Percentiles rank a stretch among this genome's conserved stretches.
Conservation (phyloP, 129 eudicot species). For the Flaveria sonorensis region DNA sequence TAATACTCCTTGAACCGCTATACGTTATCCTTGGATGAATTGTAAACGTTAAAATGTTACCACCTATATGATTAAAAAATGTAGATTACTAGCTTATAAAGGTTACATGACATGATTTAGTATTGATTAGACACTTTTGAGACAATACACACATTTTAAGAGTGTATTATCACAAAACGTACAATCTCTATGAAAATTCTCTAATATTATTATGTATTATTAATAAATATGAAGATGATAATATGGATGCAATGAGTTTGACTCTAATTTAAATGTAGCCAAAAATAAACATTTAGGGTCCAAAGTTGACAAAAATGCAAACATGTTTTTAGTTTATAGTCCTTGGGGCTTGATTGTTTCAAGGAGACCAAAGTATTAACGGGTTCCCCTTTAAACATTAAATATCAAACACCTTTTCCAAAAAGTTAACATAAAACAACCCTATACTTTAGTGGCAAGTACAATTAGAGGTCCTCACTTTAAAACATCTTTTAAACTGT, state of each 20-base stretch:
- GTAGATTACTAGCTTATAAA: neutral
- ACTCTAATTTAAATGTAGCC: neutral
- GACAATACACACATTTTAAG: neutral
- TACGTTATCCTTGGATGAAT: neutral
- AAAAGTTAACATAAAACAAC: conserved; percentile 28
- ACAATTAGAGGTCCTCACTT: conserved; percentile 29
- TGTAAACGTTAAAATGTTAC: neutral
- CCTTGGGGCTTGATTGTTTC: neutral
- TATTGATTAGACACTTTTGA: neutral
- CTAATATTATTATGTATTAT: too few relatives aligned
- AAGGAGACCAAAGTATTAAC: conserved; percentile 12
- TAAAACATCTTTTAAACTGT: neutral
- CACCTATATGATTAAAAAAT: neutral
- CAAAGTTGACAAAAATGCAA: neutral
- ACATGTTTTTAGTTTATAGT: neutral
- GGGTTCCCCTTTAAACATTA: conserved; percentile 9
- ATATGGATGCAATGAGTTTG: neutral
- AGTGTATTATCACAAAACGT: too few relatives aligned
- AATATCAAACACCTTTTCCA: conserved; percentile 15
- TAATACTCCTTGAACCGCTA: neutral
- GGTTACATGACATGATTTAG: neutral
- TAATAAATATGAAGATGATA: neutral
- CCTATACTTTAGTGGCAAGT: conserved; percentile 23
- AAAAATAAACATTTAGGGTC: neutral
- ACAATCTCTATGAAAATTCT: too few relatives aligned